Conservation (phyloP, 1,139 yeast species). For the Candida tropicalis region DNA sequence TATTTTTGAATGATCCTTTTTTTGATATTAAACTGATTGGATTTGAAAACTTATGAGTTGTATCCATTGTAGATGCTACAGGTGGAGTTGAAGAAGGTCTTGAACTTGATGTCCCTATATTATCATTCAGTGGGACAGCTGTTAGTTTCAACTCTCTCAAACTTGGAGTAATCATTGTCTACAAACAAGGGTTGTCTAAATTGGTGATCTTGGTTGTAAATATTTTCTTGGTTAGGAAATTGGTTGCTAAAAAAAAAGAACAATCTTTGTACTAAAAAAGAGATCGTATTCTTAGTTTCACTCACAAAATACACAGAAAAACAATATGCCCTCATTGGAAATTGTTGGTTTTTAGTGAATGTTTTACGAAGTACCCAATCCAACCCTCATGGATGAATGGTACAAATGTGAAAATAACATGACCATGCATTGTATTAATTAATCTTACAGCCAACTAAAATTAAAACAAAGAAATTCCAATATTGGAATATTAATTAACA, state of each 20-base stretch:
- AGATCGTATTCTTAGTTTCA: too few species aligned
- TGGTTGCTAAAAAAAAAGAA: constrained; percentile 8
- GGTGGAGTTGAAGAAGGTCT: not conserved
- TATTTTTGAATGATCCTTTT: constrained; percentile 1
- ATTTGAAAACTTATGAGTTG: constrained; percentile 1
- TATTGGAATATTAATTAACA: too few species aligned
- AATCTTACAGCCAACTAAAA: too few species aligned
- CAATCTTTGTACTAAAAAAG: not conserved
- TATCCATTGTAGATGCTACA: not conserved
- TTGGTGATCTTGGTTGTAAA: not conserved
- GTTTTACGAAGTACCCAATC: too few species aligned
- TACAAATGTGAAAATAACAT: too few species aligned
- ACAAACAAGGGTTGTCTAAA: not conserved
- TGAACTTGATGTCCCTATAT: not conserved
- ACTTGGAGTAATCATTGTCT: not conserved
- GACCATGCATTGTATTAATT: too few species aligned
- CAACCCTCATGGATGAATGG: too few species aligned
- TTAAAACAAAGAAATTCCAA: too few species aligned
- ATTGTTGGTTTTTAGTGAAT: too few species aligned
- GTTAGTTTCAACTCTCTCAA: not conserved
- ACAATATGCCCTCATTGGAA: too few species aligned
- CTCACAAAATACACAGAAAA: too few species aligned
- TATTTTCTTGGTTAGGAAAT: not conserved
- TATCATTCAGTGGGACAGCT: not conserved
- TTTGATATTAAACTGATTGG: constrained; percentile 3